Conservation (phyloP, 1,139 yeast species). For the Blastobotrys proliferans region DNA sequence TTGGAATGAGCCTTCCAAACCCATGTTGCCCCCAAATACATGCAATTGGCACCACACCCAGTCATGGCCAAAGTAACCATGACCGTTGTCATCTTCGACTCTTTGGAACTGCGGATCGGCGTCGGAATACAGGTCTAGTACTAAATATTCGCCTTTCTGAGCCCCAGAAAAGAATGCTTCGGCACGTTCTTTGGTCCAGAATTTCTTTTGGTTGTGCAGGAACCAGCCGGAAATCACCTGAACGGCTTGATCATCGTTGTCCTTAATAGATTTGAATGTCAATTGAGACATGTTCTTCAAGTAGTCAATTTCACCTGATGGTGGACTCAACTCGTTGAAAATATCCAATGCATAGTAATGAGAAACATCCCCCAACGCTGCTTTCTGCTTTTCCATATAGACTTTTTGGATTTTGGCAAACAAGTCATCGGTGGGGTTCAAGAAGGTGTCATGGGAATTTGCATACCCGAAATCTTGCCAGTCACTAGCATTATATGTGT, state of each 20-base stretch:
- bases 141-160: constrained; percentile 13
- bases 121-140: constrained; percentile 18
- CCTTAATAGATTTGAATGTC: constrained; percentile 13
- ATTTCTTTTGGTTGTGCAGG: constrained; percentile 11
- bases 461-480: constrained; percentile 17
- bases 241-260: constrained; percentile 14
- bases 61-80: constrained; percentile 19
- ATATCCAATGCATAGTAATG: constrained; percentile 18
- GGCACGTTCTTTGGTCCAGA: constrained; percentile 17
- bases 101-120: constrained; percentile 17
- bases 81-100: constrained; percentile 2
- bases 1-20: constrained; percentile 19
- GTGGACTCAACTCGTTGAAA: constrained; percentile 17
- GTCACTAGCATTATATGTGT: constrained; percentile 12
- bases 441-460: constrained; percentile 15
- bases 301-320: constrained; percentile 15
- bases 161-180: constrained; percentile 19
- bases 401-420: constrained; percentile 15
- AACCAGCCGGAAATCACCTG: constrained; percentile 21
- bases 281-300: constrained; percentile 15
- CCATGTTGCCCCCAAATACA: constrained; percentile 19
- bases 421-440: constrained; percentile 18
- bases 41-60: constrained; percentile 22
- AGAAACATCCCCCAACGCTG: constrained; percentile 15
- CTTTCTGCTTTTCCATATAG: constrained; percentile 12